Conservation (phyloP, 2,329 filamentous ascomycete genomes). For the Lizonia empirigonia region DNA sequence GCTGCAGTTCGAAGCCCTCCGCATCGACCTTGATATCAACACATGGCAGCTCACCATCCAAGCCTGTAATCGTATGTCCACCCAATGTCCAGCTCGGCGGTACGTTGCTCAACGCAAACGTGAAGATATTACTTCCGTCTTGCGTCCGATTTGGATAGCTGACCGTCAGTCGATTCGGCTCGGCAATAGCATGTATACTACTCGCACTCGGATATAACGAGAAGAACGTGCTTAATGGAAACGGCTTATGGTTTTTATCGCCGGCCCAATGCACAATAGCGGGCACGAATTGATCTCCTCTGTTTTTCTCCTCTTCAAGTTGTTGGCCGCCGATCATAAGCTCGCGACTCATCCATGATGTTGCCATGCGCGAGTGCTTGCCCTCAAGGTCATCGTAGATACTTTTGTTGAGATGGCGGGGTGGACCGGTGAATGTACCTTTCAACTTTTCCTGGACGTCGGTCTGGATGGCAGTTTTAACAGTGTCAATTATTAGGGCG, state of each 20-base stretch:
- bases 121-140: slow-evolving; percentile 26
- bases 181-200: slow-evolving; percentile 50
- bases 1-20: slow-evolving; percentile 46
- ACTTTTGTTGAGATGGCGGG: slow-evolving; percentile 7
- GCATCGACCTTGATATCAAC: slow-evolving; percentile 49
- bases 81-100: slow-evolving; percentile 26
- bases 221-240: slow-evolving; percentile 22
- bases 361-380: slow-evolving; percentile 35
- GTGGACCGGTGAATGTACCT: slow-evolving; percentile 4
- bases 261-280: slow-evolving; percentile 56
- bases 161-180: slow-evolving; percentile 28
- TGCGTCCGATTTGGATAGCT: slow-evolving; percentile 30
- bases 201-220: slow-evolving; percentile 49
- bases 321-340: slow-evolving; percentile 51
- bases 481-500: slow-evolving; percentile 9
- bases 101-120: slow-evolving; percentile 24
- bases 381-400: slow-evolving; percentile 30
- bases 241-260: slow-evolving; percentile 45
- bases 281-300: slow-evolving; percentile 45
- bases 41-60: slow-evolving; percentile 37
- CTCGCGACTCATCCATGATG: slow-evolving; percentile 51
- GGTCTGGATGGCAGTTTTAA: neutral
- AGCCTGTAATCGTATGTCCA: slow-evolving; percentile 17
- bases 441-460: slow-evolving; percentile 5
- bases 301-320: slow-evolving; percentile 18